A percentile compares a stretch with the other conserved stretches of the same genome.
These are phyloP conservation scores for Cryptosporidium parvum DNA, from an alignment of 169 alveolate species.

Conservation along the genomic window DNA sequence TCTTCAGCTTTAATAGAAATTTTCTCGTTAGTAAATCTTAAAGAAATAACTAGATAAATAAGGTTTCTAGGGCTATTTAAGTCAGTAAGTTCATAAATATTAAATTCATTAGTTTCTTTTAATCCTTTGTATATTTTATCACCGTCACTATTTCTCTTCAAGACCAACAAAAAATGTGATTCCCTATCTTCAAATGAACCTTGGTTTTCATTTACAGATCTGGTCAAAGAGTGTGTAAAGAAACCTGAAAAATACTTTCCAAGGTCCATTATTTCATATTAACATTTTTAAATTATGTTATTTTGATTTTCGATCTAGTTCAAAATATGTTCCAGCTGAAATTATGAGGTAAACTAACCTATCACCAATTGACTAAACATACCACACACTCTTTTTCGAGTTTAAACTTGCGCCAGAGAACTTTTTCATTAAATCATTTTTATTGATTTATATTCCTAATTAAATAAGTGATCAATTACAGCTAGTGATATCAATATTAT, in stretches of 20 bases:
- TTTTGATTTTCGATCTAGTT: neutral
- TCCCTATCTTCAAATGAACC: conserved; percentile 75
- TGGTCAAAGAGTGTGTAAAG: conserved; percentile 45
- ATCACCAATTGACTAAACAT: neutral
- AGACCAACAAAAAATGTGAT: conserved; percentile 51
- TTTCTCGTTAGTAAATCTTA: conserved; percentile 65
- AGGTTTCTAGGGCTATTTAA: conserved; percentile 24
- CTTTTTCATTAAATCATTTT: neutral
- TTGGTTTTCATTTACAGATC: conserved; percentile 67
- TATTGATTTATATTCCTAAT: too few species aligned
- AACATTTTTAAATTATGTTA: neutral
- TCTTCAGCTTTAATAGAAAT: conserved; percentile 56
- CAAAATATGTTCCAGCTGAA: neutral
- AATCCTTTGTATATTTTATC: conserved; percentile 20
- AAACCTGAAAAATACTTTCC: conserved; percentile 71
- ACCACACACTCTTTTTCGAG: conserved; percentile 13
- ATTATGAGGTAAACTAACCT: neutral
- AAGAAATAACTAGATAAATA: conserved; percentile 19
- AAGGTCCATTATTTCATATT: conserved; percentile 43
- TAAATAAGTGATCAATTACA: too few species aligned
- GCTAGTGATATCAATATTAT: too few species aligned
- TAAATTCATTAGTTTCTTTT: conserved; percentile 48
- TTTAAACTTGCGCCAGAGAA: conserved; percentile 17
- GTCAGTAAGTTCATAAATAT: conserved; percentile 45
- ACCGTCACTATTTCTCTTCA: conserved; percentile 45